These are phyloP conservation scores for Lactarius psammicola DNA, from an alignment of 768 basidiomycete species.

Conservation along the genomic window DNA sequence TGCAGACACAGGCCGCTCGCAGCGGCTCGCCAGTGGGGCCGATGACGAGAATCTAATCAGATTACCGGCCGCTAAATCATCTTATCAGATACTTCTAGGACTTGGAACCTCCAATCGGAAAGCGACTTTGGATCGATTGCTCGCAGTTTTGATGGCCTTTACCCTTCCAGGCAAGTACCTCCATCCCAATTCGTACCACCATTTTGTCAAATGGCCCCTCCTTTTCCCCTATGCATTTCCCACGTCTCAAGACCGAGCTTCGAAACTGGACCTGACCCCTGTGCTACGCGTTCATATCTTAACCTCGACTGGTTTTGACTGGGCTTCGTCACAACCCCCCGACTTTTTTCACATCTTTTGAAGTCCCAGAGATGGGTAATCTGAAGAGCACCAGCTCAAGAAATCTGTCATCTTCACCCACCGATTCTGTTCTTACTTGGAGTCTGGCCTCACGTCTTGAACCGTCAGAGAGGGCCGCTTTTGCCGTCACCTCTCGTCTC, in stretches of 20 bases:
- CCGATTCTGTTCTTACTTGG: constrained; percentile 13
- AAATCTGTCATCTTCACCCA: not conserved
- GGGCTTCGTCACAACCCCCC: not conserved
- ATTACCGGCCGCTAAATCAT: not conserved
- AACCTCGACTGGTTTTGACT: not conserved
- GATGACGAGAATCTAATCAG: no score
- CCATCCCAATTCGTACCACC: not conserved
- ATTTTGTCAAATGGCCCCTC: not conserved
- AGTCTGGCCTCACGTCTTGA: constrained; percentile 8
- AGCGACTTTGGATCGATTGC: not conserved
- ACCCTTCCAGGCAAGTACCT: not conserved
- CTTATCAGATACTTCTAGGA: constrained; percentile 9
- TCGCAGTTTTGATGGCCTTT: not conserved
- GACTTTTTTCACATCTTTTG: not conserved
- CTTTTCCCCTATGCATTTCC: not conserved
- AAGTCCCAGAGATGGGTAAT: not conserved
- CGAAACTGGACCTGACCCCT: not conserved
- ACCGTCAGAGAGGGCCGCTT: constrained; percentile 36
- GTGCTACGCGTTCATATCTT: not conserved
- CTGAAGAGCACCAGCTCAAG: not conserved
- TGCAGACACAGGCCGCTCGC: no score
- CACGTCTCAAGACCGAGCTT: not conserved
- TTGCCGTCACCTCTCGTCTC: constrained; percentile 49
- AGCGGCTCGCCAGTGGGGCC: no score
- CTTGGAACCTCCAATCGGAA: not conserved